Evolutionary conservation across 2,329 filamentous ascomycete species (phyloP).

Genomic region (Aspergillus sp.): DNA sequence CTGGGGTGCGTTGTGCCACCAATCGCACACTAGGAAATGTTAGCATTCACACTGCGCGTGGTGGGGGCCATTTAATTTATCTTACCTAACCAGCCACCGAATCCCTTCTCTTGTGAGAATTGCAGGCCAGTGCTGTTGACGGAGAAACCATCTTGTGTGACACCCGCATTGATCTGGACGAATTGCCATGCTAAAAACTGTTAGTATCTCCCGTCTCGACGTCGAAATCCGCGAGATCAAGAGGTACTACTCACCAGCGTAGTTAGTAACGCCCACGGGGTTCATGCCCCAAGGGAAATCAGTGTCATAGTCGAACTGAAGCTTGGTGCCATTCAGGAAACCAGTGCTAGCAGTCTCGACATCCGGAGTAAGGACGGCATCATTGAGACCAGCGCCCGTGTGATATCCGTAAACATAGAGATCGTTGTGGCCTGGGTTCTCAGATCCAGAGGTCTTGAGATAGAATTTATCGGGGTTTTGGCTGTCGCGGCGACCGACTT

Average conservation of each 20-base stretch:
- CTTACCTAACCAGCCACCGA: slow-evolving; percentile 43
- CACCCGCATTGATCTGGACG: slow-evolving; percentile 37
- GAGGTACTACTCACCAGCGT: slow-evolving; percentile 36
- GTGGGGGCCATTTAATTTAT: slow-evolving; percentile 2
- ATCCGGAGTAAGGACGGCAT: slow-evolving; percentile 35
- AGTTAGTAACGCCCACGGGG: slow-evolving; percentile 27
- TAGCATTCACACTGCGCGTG: background rate
- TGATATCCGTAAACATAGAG: slow-evolving; percentile 41
- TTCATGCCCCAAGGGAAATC: slow-evolving; percentile 34
- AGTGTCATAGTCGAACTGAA: slow-evolving; percentile 30
- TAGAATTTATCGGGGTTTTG: slow-evolving; percentile 27
- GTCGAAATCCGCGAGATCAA: background rate
- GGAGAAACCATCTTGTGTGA: slow-evolving; percentile 31
- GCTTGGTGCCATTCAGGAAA: slow-evolving; percentile 35
- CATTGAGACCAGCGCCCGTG: slow-evolving; percentile 41
- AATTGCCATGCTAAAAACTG: slow-evolving; percentile 34
- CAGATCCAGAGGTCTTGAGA: slow-evolving; percentile 34
- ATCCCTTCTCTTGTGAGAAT: slow-evolving; percentile 31
- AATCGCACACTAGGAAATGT: slow-evolving; percentile 36
- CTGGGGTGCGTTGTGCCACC: slow-evolving; percentile 41
- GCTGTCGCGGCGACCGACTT: slow-evolving; percentile 18
- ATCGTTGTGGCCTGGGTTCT: slow-evolving; percentile 30
- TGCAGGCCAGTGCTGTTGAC: slow-evolving; percentile 27
- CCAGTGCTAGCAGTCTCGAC: slow-evolving; percentile 23
- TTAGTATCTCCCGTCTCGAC: too few species aligned